Evolutionary conservation across 2,329 filamentous ascomycete species (phyloP).

Genomic region (Aspergillus ochraceoroseus): DNA sequence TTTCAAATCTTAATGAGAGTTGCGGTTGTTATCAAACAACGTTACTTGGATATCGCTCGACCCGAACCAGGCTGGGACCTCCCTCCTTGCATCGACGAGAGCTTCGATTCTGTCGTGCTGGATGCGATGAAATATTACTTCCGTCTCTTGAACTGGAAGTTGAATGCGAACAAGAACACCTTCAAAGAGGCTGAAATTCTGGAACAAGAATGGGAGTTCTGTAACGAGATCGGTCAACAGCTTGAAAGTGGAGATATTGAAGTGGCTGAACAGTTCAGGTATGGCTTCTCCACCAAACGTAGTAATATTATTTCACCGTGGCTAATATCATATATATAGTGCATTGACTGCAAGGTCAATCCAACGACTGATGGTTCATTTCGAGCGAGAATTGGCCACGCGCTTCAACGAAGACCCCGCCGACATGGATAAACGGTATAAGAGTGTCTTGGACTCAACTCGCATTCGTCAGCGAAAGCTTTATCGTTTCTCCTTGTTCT

Average conservation of each 20-base stretch:
- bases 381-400: slow-evolving; percentile 82
- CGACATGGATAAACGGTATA: slow-evolving; percentile 97
- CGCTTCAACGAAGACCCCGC: slow-evolving; percentile 75
- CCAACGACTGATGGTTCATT: slow-evolving; percentile 79
- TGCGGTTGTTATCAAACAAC: slow-evolving; percentile 85
- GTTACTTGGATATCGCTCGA: slow-evolving; percentile 76
- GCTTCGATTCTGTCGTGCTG: slow-evolving; percentile 85
- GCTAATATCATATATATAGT: slow-evolving; percentile 41
- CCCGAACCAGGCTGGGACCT: slow-evolving; percentile 92
- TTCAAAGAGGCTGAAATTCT: slow-evolving; percentile 98
- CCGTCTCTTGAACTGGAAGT: slow-evolving; percentile 96
- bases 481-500: slow-evolving; percentile 85
- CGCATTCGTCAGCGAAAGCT: slow-evolving; percentile 93
- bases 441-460: slow-evolving; percentile 89
- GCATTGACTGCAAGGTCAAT: slow-evolving; percentile 90
- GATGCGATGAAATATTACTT: slow-evolving; percentile 97
- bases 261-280: slow-evolving; percentile 93
- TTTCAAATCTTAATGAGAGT: slow-evolving; percentile 91
- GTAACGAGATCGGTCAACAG: slow-evolving; percentile 84
- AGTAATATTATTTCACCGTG: background rate
- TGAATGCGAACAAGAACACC: slow-evolving; percentile 95
- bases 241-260: slow-evolving; percentile 93
- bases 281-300: slow-evolving; percentile 12
- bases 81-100: slow-evolving; percentile 92
- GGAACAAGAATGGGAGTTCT: slow-evolving; percentile 97